Evolutionary conservation across 371 early-diverging fungal species (phyloP).

Genomic region (Quaeritorhiza haematococci): DNA sequence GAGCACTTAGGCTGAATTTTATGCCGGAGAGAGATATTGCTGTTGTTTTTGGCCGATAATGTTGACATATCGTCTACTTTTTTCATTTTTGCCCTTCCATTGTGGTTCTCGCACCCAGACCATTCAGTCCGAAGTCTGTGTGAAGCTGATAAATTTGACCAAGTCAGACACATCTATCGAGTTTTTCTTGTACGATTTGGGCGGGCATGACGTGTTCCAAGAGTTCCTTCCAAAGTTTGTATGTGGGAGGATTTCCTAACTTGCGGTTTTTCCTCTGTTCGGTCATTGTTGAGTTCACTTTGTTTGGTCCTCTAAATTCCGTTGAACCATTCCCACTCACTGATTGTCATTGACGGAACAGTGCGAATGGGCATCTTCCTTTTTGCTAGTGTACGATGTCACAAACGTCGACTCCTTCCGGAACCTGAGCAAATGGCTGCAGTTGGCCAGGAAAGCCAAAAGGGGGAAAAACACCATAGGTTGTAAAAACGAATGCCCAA

Average conservation of each 20-base stretch:
- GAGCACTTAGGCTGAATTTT: background rate
- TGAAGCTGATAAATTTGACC: constrained; percentile 43
- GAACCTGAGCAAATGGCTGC: constrained; percentile 26
- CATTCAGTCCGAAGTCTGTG: constrained; percentile 35
- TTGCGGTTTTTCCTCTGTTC: too few species aligned
- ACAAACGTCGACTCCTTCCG: constrained; percentile 39
- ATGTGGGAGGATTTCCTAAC: background rate
- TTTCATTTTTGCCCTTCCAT: background rate
- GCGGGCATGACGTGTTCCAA: constrained; percentile 35
- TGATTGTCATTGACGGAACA: constrained; percentile 1
- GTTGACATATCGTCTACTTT: constrained; percentile 2
- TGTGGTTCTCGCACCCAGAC: constrained; percentile 21
- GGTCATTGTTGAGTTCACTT: too few species aligned
- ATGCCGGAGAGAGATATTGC: background rate
- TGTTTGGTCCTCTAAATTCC: background rate
- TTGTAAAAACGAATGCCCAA: too few species aligned
- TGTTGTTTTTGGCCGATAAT: constrained; percentile 1
- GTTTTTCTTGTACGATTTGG: constrained; percentile 36
- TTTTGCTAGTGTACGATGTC: constrained; percentile 36
- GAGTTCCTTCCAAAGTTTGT: constrained; percentile 37
- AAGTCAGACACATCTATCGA: constrained; percentile 38
- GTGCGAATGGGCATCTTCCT: constrained; percentile 30
- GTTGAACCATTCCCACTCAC: background rate
- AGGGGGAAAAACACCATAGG: background rate
- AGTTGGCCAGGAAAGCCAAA: constrained; percentile 23